Conservation (phyloP, 768 basidiomycete species). For the Harrya chromipes region DNA sequence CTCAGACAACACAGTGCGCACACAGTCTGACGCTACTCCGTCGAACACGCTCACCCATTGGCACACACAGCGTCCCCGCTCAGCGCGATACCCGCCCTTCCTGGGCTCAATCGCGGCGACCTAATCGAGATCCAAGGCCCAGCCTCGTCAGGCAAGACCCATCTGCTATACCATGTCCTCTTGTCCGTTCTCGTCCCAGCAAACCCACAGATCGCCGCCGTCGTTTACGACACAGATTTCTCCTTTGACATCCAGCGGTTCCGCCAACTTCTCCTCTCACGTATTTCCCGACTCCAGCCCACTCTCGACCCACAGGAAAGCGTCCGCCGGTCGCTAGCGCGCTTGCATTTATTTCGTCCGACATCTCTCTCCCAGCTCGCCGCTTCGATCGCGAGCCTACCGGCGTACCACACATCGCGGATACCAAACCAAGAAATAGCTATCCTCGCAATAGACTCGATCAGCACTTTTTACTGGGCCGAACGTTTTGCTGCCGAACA, state of each 20-base stretch:
- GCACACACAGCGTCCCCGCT: conserved; percentile 32
- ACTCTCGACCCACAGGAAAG: conserved; percentile 24
- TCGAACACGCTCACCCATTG: conserved; percentile 18
- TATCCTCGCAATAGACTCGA: conserved; percentile 69
- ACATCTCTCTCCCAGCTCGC: conserved; percentile 67
- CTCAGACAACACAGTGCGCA: conserved; percentile 40
- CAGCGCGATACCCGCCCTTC: conserved; percentile 14
- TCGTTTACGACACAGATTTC: conserved; percentile 69
- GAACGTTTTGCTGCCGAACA: conserved; percentile 68
- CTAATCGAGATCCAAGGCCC: conserved; percentile 77
- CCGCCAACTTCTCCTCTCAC: conserved; percentile 46
- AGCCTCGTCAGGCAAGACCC: conserved; percentile 73
- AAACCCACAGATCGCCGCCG: conserved; percentile 52
- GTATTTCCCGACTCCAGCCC: conserved; percentile 35
- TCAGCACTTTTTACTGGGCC: conserved; percentile 75
- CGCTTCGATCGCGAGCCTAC: conserved; percentile 56
- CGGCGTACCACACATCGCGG: conserved; percentile 46
- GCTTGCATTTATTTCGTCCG: conserved; percentile 69
- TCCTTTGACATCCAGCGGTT: conserved; percentile 60
- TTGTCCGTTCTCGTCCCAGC: conserved; percentile 57
- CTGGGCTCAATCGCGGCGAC: conserved; percentile 50
- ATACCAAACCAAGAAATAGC: conserved; percentile 57
- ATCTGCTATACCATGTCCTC: conserved; percentile 66
- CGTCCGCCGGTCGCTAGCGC: conserved; percentile 42
- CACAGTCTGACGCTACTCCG: neutral